A percentile compares a stretch with the other conserved stretches of the same genome.
These are phyloP conservation scores for Parietichytrium sp. DNA, from an alignment of 108 stramenopile genomes.

Conservation along the genomic window DNA sequence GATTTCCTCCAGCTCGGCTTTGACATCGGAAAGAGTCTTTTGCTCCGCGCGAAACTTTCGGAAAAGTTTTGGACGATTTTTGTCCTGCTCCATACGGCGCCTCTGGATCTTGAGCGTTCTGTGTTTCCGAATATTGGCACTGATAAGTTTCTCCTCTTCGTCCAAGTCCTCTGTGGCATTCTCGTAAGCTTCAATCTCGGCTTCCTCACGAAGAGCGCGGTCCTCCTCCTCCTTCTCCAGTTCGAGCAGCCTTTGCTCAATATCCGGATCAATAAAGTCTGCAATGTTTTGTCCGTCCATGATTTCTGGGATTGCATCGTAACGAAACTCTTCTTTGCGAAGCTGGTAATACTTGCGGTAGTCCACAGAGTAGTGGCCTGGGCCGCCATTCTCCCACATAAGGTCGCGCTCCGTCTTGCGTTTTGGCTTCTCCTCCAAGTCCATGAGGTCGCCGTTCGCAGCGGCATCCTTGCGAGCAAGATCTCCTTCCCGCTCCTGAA, in stretches of 20 bases:
- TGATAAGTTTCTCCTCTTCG: slow-evolving; percentile 13
- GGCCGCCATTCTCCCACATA: slow-evolving; percentile 96
- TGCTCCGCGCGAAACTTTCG: neutral
- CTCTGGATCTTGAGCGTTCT: neutral
- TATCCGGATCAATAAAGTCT: slow-evolving; percentile 90
- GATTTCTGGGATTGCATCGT: slow-evolving; percentile 93
- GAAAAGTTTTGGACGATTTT: neutral
- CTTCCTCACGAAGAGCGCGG: slow-evolving; percentile 70
- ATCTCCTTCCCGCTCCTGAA: slow-evolving; percentile 39
- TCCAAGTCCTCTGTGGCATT: slow-evolving; percentile 28
- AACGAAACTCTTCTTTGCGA: slow-evolving; percentile 81
- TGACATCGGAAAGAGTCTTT: neutral
- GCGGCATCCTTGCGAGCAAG: neutral
- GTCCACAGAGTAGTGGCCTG: slow-evolving; percentile 93
- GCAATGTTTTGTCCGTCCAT: slow-evolving; percentile 98
- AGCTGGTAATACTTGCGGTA: slow-evolving; percentile 90
- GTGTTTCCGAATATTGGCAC: slow-evolving; percentile 8
- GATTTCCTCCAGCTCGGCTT: slow-evolving; percentile 26
- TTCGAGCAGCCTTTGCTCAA: slow-evolving; percentile 74
- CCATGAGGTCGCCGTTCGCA: neutral
- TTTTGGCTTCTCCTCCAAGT: neutral
- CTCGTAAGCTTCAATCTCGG: slow-evolving; percentile 62
- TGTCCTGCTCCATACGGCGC: neutral
- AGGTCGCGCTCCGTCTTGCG: slow-evolving; percentile 86
- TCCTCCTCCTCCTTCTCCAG: slow-evolving; percentile 88